Evolutionary conservation across 306 rosid genomes (phyloP), one percentile per base, ranked within the genome.

Genomic region (Medicago lupulina): DNA sequence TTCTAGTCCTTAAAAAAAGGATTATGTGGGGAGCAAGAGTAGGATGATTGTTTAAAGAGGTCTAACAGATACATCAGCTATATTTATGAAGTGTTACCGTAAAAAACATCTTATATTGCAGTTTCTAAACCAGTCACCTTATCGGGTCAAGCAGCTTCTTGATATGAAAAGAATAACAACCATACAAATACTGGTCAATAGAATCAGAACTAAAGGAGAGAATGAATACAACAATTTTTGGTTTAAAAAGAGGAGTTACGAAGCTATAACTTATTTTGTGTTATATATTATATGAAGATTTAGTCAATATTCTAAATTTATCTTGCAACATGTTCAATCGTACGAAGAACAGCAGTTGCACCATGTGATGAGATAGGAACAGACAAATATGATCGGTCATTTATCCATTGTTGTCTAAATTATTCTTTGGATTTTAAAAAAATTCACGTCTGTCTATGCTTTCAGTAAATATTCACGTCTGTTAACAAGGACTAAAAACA

Each of bases 11-110:
- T 74, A 59, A 12, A 70, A 25, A 49, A 25, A 59, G 4, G 38
- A 9, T 59, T 57, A 53, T 14, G 70, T 64, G 19, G 74, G 70
- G 66, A 66, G 64, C 71, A 51, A 69, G 70, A 49, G 66, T 67
- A 71, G 58, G 60, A 64, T 73, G 54, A 70, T 64, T 79, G 83
- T 73, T 78, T 60, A 44, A 67, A 67, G 67, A 61, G 83, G 71
- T 31, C 60, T 70, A 69, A 41, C 61, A 64, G 81, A 57, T 14
- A 39, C 11, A 73, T 68, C 65, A 16, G 60, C 40, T 80, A 54
- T 38, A 46, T 77, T 76, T 68, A 41, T 77, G 62, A 23, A 77
- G 71, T 66, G 79, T 10, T 44, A 11, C 9, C 13, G 5, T 11
- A 39, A 10, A 65, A 54, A 44, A 13, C 8, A 15, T 43, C 12